Conservation (phyloP, 2,329 filamentous ascomycete species). For the Talaromyces sp. region DNA sequence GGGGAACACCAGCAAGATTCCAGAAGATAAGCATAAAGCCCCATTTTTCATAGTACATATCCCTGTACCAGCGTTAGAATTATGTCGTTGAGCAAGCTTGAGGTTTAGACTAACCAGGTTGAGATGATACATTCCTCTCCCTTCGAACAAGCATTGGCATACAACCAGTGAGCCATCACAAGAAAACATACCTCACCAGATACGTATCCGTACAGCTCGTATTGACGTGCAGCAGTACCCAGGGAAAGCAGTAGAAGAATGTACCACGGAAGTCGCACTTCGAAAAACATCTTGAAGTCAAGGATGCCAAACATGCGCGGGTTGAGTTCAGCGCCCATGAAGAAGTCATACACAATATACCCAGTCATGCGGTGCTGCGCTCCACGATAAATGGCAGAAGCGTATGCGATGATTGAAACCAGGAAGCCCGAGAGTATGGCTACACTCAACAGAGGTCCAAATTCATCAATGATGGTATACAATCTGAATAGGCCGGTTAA, state of each 20-base stretch:
- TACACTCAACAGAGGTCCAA: constrained; percentile 87
- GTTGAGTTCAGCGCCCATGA: constrained; percentile 86
- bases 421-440: constrained; percentile 87
- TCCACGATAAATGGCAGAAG: constrained; percentile 76
- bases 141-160: constrained; percentile 88
- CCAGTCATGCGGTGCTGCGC: constrained; percentile 91
- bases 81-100: constrained; percentile 8
- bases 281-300: constrained; percentile 95
- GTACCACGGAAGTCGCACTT: constrained; percentile 89
- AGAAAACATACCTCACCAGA: constrained; percentile 81
- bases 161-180: constrained; percentile 84
- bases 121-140: constrained; percentile 87
- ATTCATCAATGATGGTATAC: constrained; percentile 91
- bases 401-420: constrained; percentile 78
- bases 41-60: constrained; percentile 97
- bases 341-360: constrained; percentile 77
- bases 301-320: constrained; percentile 78
- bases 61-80: constrained; percentile 48
- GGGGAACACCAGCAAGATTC: constrained; percentile 87
- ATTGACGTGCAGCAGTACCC: constrained; percentile 75
- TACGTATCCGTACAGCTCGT: constrained; percentile 80
- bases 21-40: constrained; percentile 98
- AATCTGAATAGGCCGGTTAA: constrained; percentile 80
- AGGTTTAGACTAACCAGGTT: constrained; percentile 60
- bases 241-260: constrained; percentile 77